These are phyloP conservation scores for Zygosaccharomyces bisporus DNA, from an alignment of 805 yeast genomes.

Conservation along the genomic window DNA sequence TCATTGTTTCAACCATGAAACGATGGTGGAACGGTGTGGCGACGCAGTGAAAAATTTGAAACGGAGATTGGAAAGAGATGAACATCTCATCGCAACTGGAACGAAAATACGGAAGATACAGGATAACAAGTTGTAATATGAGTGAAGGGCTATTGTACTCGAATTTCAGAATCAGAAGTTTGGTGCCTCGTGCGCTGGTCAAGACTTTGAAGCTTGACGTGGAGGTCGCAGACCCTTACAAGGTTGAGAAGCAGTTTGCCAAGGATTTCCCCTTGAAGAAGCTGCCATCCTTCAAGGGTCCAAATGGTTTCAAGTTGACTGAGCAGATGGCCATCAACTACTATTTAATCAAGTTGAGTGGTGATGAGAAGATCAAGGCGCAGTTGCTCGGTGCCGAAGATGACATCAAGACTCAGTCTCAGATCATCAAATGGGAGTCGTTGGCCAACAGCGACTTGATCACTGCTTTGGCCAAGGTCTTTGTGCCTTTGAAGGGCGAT, in stretches of 20 bases:
- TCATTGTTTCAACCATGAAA: conserved; percentile 2
- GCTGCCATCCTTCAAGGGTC: conserved; percentile 67
- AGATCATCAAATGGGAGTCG: conserved; percentile 73
- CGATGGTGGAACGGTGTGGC: conserved; percentile 7
- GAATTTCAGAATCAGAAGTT: conserved; percentile 40
- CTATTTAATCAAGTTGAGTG: conserved; percentile 42
- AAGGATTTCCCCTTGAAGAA: conserved; percentile 60
- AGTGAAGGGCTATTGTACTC: conserved; percentile 64
- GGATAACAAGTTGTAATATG: conserved; percentile 39
- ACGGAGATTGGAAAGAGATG: neutral
- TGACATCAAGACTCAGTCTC: conserved; percentile 40
- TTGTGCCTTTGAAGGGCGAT: conserved; percentile 60
- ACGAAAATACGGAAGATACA: neutral
- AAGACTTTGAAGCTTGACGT: conserved; percentile 59
- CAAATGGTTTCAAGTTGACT: conserved; percentile 66
- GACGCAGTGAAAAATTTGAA: conserved; percentile 8
- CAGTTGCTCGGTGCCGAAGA: conserved; percentile 51
- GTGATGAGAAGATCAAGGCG: conserved; percentile 36
- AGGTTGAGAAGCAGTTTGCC: conserved; percentile 39
- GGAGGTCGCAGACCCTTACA: conserved; percentile 38
- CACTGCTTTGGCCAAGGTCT: conserved; percentile 43
- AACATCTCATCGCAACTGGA: neutral
- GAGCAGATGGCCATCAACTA: conserved; percentile 63
- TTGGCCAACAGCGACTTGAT: conserved; percentile 67
- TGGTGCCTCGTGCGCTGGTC: conserved; percentile 49